Conservation (phyloP, 495 filamentous ascomycete species). For the Lentithecium fluviatile region DNA sequence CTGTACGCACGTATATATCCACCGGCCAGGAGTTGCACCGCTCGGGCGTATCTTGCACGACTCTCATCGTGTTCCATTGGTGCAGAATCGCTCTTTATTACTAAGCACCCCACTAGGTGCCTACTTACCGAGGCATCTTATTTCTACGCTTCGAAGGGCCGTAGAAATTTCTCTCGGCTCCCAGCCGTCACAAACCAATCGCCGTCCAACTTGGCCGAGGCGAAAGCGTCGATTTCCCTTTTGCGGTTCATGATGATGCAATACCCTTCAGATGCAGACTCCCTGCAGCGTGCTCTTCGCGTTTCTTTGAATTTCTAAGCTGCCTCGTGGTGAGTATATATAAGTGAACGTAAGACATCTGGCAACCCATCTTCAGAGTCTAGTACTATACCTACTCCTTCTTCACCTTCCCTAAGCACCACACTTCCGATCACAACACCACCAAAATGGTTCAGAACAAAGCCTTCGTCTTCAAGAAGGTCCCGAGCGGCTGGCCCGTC, state of each 20-base stretch:
- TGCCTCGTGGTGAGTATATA: background rate
- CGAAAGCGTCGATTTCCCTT: too few species aligned
- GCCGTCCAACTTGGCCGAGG: too few species aligned
- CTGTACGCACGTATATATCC: too few species aligned
- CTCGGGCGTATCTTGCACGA: too few species aligned
- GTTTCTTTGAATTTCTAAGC: slow-evolving; percentile 3
- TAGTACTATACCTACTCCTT: background rate
- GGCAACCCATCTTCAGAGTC: background rate
- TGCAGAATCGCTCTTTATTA: too few species aligned
- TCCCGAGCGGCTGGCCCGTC: slow-evolving; percentile 68
- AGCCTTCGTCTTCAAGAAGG: slow-evolving; percentile 71
- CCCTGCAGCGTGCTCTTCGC: background rate
- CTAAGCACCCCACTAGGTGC: too few species aligned
- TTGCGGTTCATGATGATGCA: slow-evolving; percentile 12
- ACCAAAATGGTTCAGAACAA: slow-evolving; percentile 63
- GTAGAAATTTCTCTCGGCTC: background rate
- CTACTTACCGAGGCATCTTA: background rate
- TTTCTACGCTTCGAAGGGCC: background rate
- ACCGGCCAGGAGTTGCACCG: too few species aligned
- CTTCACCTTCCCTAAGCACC: background rate
- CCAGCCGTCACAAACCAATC: too few species aligned
- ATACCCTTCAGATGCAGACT: background rate
- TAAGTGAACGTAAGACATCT: background rate
- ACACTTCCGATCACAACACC: background rate
- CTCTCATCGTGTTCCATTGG: background rate